A percentile compares a stretch with the other conserved stretches of the same genome.
Conservation (phyloP, 2,329 filamentous ascomycete genomes). For the Zymoseptoria tritici region DNA sequence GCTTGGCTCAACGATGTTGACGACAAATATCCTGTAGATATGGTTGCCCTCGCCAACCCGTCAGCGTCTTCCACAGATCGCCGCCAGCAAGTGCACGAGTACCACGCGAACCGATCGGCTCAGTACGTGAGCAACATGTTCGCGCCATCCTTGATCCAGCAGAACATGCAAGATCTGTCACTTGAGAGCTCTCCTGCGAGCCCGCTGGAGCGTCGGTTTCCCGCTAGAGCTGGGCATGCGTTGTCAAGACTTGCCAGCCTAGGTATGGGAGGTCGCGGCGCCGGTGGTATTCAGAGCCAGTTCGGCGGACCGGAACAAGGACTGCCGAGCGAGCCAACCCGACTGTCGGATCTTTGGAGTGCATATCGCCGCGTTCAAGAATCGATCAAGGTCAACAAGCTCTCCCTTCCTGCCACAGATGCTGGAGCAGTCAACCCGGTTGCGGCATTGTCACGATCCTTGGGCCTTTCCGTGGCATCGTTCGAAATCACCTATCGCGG, state of each 20-base stretch:
- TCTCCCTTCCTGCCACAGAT: conserved; percentile 24
- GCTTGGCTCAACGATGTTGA: conserved; percentile 55
- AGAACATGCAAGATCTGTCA: conserved; percentile 25
- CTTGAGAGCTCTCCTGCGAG: conserved; percentile 18
- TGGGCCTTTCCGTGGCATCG: conserved; percentile 80
- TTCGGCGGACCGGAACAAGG: background rate
- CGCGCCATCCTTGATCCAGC: conserved; percentile 22
- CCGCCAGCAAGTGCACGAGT: conserved; percentile 26
- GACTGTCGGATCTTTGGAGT: conserved; percentile 36
- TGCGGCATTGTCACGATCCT: conserved; percentile 33
- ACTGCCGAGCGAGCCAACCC: conserved; percentile 4
- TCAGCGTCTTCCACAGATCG: conserved; percentile 17
- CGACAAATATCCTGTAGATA: conserved; percentile 43
- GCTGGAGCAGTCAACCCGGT: conserved; percentile 18
- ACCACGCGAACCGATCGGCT: conserved; percentile 18
- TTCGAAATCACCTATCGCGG: conserved; percentile 90
- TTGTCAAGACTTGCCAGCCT: conserved; percentile 13
- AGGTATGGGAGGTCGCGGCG: conserved; percentile 1
- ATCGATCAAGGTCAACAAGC: conserved; percentile 46
- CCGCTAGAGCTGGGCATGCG: conserved; percentile 8
- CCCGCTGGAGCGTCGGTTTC: conserved; percentile 8
- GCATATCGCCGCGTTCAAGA: conserved; percentile 52
- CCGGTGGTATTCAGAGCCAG: background rate
- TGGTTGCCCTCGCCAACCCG: conserved; percentile 42
- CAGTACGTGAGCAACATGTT: conserved; percentile 25